Evolutionary conservation across 2,329 filamentous ascomycete species (phyloP).

Genomic region (Pseudogymnoascus sp.): DNA sequence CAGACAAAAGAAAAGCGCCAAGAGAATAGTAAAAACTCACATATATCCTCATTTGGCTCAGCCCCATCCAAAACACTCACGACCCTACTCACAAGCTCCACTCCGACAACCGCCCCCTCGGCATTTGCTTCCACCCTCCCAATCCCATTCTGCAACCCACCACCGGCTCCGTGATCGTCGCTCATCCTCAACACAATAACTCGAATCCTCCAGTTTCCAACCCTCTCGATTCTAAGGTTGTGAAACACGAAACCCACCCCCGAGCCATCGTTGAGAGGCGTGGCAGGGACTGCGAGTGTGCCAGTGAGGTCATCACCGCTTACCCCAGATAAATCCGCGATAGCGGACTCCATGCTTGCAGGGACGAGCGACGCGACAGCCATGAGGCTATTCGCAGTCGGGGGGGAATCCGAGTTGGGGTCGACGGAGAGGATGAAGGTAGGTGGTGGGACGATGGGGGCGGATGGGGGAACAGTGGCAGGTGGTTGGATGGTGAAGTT

Average conservation of each 20-base stretch:
- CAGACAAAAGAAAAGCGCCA: neutral
- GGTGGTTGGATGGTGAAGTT: conserved; percentile 6
- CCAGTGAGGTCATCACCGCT: neutral
- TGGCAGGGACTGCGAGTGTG: neutral
- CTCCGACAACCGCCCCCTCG: neutral
- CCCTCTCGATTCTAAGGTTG: neutral
- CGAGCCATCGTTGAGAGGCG: neutral
- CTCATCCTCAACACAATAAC: conserved; percentile 1
- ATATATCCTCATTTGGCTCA: neutral
- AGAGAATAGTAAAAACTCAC: neutral
- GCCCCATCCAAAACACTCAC: neutral
- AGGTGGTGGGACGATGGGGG: neutral
- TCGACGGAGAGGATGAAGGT: neutral
- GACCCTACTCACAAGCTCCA: neutral
- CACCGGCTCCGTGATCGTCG: neutral
- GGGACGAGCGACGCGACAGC: neutral
- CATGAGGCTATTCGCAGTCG: neutral
- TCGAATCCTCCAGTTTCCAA: neutral
- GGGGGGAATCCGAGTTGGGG: neutral
- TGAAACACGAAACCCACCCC: conserved; percentile 3
- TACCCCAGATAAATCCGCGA: neutral
- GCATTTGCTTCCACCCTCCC: neutral
- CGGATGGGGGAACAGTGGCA: neutral
- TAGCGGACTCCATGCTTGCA: neutral
- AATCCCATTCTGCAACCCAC: neutral